A percentile compares a stretch with the other conserved stretches of the same genome.
Conservation (phyloP, 2,329 filamentous ascomycete genomes). For the Sclerotinia glacialis region DNA sequence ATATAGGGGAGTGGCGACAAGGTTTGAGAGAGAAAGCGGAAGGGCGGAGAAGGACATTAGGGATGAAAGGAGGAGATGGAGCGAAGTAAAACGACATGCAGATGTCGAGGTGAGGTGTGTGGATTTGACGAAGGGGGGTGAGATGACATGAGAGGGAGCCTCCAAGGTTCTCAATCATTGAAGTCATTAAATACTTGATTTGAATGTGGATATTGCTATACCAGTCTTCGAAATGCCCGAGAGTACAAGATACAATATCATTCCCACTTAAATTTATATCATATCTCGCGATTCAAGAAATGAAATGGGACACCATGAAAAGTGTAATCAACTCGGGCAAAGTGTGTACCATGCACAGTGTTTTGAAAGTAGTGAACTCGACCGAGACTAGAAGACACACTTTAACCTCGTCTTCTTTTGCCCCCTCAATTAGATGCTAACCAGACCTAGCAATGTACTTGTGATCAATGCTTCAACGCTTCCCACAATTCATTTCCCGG, state of each 20-base stretch:
- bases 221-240: neutral
- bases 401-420: neutral
- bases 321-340: neutral
- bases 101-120: slow-evolving; percentile 3
- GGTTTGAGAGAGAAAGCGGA: neutral
- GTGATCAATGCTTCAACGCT: neutral
- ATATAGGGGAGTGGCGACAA: neutral
- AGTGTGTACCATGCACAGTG: neutral
- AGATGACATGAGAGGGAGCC: neutral
- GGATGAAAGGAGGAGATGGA: neutral
- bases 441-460: neutral
- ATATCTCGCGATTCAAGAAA: neutral
- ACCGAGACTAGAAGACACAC: neutral
- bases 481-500: slow-evolving; percentile 6
- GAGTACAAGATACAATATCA: neutral
- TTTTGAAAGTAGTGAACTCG: neutral
- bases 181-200: neutral
- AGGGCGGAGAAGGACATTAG: neutral
- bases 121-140: slow-evolving; percentile 3
- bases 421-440: neutral
- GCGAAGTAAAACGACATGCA: neutral
- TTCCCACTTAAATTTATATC: neutral
- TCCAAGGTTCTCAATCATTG: too few species aligned
- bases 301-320: neutral
- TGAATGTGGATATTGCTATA: neutral